These are phyloP conservation scores for Pyronema omphalodes DNA, from an alignment of 495 filamentous ascomycete species.

Conservation along the genomic window DNA sequence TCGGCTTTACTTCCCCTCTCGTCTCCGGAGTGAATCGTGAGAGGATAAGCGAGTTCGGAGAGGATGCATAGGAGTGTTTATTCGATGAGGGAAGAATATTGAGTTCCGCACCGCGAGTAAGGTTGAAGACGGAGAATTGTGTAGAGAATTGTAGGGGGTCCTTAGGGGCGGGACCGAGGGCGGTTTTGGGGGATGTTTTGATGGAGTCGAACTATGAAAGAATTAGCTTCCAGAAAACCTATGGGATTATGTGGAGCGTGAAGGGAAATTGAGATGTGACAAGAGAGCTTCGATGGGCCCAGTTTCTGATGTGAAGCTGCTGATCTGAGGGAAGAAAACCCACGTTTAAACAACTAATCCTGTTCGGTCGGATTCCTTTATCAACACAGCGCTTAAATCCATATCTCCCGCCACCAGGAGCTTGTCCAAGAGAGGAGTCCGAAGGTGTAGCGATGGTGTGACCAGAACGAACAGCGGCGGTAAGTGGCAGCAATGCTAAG, in stretches of 20 bases:
- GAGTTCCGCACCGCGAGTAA: slow-evolving; percentile 12
- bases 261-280: background rate
- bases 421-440: too few relatives aligned
- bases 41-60: slow-evolving; percentile 25
- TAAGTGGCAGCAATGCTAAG: too few relatives aligned
- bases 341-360: slow-evolving; percentile 17
- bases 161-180: slow-evolving; percentile 1
- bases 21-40: slow-evolving; percentile 15
- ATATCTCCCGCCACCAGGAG: slow-evolving; percentile 7
- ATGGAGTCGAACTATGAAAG: slow-evolving; percentile 12
- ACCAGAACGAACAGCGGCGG: too few relatives aligned
- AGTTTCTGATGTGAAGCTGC: too few relatives aligned
- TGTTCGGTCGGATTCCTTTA: slow-evolving; percentile 7
- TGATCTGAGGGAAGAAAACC: background rate
- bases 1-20: slow-evolving; percentile 1
- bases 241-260: too few relatives aligned
- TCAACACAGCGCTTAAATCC: slow-evolving; percentile 12
- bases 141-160: slow-evolving; percentile 2
- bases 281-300: background rate
- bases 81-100: slow-evolving; percentile 11
- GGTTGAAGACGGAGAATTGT: slow-evolving; percentile 10
- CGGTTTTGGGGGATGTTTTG: slow-evolving; percentile 3
- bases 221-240: background rate
- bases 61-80: slow-evolving; percentile 15
- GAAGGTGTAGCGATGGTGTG: too few relatives aligned